Evolutionary conservation across 1,284 basidiomycete species (phyloP), one percentile per base, ranked within the genome.

Genomic region (Moniliophthora roreri): DNA sequence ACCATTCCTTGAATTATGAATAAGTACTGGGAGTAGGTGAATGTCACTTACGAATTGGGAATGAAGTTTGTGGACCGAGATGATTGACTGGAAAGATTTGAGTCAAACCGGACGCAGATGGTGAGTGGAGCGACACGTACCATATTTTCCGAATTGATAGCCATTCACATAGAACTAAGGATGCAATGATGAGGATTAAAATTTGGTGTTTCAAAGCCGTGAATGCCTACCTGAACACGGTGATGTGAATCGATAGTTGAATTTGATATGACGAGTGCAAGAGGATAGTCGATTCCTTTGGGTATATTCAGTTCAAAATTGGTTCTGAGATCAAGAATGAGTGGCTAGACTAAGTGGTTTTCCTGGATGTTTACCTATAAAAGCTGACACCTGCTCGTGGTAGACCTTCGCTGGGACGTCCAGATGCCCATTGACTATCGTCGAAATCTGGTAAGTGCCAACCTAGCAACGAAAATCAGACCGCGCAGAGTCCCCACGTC

Each of bases 371-470:
- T 34, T 60, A 70, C 64, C 76, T 69, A 62, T 73, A 78, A 64
- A 81, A 81, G 42, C 61, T 65, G 26, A 80, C 77, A 13, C 79
- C 77, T 16, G 76, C 69, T 2, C 57, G 54, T 2, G 65, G 62
- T 36, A 74, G 69, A 18, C 76, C 76, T 1, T 53, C 60, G 8
- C 67, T 74, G 0, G 77, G 77, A 13, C 66, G 69, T 7, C 71
- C 66, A n/a, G 57, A 50, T 16, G 63, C 57, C 80, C 80, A 82
- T 1, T 54, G 54, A 2, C 69, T 63, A 51, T 78, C 76, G 51
- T 79, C 65, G 58, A 77, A 81, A 34, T 70, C 76, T 21, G 80
- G 80, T 16, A 82, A 68, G 58, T 82, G 79, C 78, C 75, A 78
- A 28, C 67, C 66, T 70, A 40, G 35, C 35, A 18, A 23, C 60